A percentile compares a stretch with the other conserved stretches of the same genome.
Conservation (phyloP, 495 filamentous ascomycete species). For the Aspergillus affinis region DNA sequence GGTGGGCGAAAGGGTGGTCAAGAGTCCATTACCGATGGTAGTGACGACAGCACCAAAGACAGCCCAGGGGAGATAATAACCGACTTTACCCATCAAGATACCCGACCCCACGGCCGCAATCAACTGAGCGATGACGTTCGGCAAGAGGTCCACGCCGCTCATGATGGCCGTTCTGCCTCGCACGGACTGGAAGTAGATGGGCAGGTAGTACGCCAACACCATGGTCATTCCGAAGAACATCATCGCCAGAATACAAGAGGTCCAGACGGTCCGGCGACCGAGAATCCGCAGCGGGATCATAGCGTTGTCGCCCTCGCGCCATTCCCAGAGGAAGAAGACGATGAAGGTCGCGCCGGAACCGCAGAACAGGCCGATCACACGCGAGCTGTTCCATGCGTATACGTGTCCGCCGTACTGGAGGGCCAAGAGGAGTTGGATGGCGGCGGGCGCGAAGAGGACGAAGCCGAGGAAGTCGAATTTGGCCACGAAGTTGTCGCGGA, state of each 20-base stretch:
- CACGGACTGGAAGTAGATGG: conserved; percentile 40
- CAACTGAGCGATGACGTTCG: conserved; percentile 43
- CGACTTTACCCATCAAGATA: conserved; percentile 26
- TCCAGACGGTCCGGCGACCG: conserved; percentile 23
- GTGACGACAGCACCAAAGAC: conserved; percentile 23
- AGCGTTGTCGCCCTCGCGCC: conserved; percentile 42
- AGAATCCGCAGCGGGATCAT: conserved; percentile 42
- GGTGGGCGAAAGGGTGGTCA: conserved; percentile 45
- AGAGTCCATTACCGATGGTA: conserved; percentile 44
- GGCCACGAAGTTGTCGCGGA: conserved; percentile 17
- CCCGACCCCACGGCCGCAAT: conserved; percentile 41
- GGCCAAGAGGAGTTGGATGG: conserved; percentile 36
- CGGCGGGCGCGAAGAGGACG: conserved; percentile 33
- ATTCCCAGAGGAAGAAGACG: conserved; percentile 44
- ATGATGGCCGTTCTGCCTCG: conserved; percentile 21
- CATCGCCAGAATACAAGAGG: conserved; percentile 15
- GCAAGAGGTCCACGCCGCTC: conserved; percentile 32
- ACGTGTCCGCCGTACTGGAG: conserved; percentile 26
- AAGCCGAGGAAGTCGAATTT: conserved; percentile 43
- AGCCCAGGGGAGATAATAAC: conserved; percentile 49
- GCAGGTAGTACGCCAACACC: conserved; percentile 28
- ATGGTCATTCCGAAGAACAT: conserved; percentile 16
- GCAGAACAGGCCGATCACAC: conserved; percentile 27
- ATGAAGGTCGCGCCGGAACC: conserved; percentile 19
- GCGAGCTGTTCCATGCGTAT: conserved; percentile 24